A percentile compares a stretch with the other conserved stretches of the same genome.
Conservation (phyloP, 495 filamentous ascomycete genomes). For the Penicillium egyptiacum region DNA sequence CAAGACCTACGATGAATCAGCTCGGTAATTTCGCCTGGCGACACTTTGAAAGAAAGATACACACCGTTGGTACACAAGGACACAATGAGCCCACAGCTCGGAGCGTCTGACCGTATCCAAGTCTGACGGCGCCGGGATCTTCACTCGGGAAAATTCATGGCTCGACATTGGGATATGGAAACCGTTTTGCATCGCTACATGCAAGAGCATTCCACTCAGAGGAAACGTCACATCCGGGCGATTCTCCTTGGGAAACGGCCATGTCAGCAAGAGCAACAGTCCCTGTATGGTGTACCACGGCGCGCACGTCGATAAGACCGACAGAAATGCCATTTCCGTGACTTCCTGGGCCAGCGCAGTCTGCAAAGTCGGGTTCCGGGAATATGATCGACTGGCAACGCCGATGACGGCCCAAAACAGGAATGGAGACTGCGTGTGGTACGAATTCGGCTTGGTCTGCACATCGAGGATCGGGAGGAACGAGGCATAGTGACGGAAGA, state of each 20-base stretch:
- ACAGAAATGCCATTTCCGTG: constrained; percentile 46
- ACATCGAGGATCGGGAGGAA: constrained; percentile 50
- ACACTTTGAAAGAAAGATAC: not conserved
- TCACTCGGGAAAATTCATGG: constrained; percentile 46
- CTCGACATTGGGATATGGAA: constrained; percentile 50
- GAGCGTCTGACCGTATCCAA: constrained; percentile 41
- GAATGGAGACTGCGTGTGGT: constrained; percentile 46
- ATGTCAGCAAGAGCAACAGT: constrained; percentile 47
- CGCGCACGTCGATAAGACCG: constrained; percentile 35
- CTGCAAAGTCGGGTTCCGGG: constrained; percentile 45
- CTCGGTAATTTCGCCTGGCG: not conserved
- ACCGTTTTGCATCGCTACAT: constrained; percentile 52
- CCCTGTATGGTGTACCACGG: constrained; percentile 51
- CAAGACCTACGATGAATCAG: constrained; percentile 31
- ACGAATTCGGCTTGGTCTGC: constrained; percentile 39
- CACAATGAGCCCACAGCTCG: constrained; percentile 46
- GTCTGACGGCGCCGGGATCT: constrained; percentile 35
- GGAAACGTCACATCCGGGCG: constrained; percentile 45
- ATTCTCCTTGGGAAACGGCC: constrained; percentile 51
- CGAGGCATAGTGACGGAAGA: constrained; percentile 45
- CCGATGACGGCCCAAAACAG: constrained; percentile 54
- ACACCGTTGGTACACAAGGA: constrained; percentile 45
- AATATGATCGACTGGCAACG: constrained; percentile 39
- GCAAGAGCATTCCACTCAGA: constrained; percentile 42
- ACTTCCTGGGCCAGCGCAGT: constrained; percentile 40